phyloP scores from a whole-genome alignment of 2,329 filamentous ascomycete genomes.

The Lachnellula occidentalis region DNA sequence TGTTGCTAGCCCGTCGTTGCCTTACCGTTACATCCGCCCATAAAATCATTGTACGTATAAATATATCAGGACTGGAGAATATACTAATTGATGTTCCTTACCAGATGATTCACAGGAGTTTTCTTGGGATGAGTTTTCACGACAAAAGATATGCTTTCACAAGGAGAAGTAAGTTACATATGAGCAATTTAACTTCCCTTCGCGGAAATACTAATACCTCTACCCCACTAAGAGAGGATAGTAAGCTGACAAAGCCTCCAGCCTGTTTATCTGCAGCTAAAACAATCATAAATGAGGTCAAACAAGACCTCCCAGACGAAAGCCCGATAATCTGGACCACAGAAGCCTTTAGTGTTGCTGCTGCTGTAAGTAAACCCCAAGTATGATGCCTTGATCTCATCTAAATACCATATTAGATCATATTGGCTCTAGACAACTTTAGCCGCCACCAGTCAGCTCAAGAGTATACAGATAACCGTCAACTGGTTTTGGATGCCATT shows the following conservation, averaged over 20 bases:
- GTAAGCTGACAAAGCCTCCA: neutral
- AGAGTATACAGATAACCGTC: conserved; percentile 30
- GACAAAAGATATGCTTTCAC: conserved; percentile 18
- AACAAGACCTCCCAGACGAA: conserved; percentile 10
- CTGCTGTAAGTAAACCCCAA: conserved; percentile 6
- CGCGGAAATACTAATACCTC: neutral
- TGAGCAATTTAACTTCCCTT: neutral
- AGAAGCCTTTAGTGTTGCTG: conserved; percentile 18
- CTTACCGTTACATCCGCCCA: conserved; percentile 18
- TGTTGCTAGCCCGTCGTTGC: conserved; percentile 11
- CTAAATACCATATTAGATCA: conserved; percentile 19
- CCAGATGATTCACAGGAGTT: conserved; percentile 19
- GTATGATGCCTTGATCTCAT: neutral
- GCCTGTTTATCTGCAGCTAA: conserved; percentile 20
- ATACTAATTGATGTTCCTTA: neutral
- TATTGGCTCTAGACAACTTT: conserved; percentile 30
- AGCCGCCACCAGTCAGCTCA: conserved; percentile 22
- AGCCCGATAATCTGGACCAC: conserved; percentile 17
- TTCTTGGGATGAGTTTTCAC: conserved; percentile 18
- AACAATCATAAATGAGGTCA: conserved; percentile 19
- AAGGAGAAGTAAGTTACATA: neutral
- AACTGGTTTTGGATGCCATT: conserved; percentile 32
- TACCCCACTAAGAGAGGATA: neutral
- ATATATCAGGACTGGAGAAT: neutral
- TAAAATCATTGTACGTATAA: conserved; percentile 14